Evolutionary conservation across 1,284 basidiomycete genomes (phyloP).

Genomic region (Sporisorium graminicola): DNA sequence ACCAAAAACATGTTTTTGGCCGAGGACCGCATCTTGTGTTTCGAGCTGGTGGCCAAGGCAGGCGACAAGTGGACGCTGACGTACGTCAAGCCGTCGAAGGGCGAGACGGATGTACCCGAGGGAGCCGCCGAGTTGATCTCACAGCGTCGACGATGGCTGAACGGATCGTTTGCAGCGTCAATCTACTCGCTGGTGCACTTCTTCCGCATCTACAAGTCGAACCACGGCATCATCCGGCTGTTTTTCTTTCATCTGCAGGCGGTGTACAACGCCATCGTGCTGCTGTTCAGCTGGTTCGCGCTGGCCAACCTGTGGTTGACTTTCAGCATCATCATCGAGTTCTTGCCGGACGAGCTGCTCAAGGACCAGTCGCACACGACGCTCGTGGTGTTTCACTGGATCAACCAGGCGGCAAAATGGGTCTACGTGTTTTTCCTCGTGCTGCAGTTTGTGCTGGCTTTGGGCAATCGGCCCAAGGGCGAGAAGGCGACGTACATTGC

Average conservation of each 20-base stretch:
- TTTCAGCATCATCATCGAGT: slow-evolving; percentile 93
- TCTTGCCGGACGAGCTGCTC: slow-evolving; percentile 80
- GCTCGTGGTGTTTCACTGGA: slow-evolving; percentile 77
- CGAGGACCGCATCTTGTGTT: slow-evolving; percentile 84
- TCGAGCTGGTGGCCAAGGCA: slow-evolving; percentile 93
- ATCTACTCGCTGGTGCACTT: slow-evolving; percentile 92
- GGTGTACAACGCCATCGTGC: slow-evolving; percentile 88
- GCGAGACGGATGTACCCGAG: slow-evolving; percentile 94
- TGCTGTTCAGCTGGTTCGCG: slow-evolving; percentile 92
- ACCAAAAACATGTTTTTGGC: slow-evolving; percentile 78
- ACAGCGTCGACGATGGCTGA: slow-evolving; percentile 93
- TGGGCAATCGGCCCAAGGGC: slow-evolving; percentile 93
- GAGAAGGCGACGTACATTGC: slow-evolving; percentile 84
- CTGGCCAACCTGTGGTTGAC: slow-evolving; percentile 95
- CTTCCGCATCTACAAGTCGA: slow-evolving; percentile 89
- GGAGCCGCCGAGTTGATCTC: slow-evolving; percentile 83
- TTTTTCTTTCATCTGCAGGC: slow-evolving; percentile 95
- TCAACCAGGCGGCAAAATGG: slow-evolving; percentile 86
- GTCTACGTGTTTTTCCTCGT: slow-evolving; percentile 87
- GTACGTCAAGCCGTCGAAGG: slow-evolving; percentile 95
- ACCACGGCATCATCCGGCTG: slow-evolving; percentile 84
- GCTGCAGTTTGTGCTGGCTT: slow-evolving; percentile 87
- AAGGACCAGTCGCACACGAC: slow-evolving; percentile 79
- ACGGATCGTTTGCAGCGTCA: slow-evolving; percentile 95
- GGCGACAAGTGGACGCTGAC: slow-evolving; percentile 86